Evolutionary conservation across 2,329 filamentous ascomycete genomes (phyloP).

Genomic region (Monilinia vaccinii-corymbosi): DNA sequence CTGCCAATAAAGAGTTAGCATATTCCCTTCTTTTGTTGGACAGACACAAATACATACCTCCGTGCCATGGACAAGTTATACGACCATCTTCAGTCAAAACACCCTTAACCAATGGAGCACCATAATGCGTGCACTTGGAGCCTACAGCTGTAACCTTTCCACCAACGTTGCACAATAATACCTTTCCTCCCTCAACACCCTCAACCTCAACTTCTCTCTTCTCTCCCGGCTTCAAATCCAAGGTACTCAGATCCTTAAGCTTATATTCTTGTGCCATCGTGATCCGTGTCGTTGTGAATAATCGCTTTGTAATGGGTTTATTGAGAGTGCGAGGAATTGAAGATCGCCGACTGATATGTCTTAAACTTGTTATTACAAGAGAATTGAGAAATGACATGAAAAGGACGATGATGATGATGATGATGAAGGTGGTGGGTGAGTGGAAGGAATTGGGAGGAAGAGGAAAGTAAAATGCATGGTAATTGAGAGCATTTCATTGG

Average conservation of each 20-base stretch:
- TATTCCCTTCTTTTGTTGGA: background rate
- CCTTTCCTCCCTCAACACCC: conserved; percentile 75
- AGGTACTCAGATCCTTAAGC: conserved; percentile 67
- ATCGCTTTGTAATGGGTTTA: conserved; percentile 4
- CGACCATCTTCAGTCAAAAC: conserved; percentile 74
- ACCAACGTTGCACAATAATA: conserved; percentile 72
- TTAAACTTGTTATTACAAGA: background rate
- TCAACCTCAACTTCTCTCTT: conserved; percentile 89
- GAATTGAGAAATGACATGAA: conserved; percentile 9
- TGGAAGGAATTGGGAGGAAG: background rate
- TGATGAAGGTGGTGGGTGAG: background rate
- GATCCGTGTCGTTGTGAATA: conserved; percentile 14
- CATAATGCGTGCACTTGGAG: conserved; percentile 83
- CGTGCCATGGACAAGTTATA: conserved; percentile 93
- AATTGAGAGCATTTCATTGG: conserved; percentile 2
- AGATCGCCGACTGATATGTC: conserved; percentile 8
- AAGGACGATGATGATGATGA: background rate
- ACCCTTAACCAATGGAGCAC: conserved; percentile 79
- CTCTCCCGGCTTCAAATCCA: conserved; percentile 68
- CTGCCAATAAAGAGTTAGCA: conserved; percentile 35
- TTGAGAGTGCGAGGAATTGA: conserved; percentile 11
- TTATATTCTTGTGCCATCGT: conserved; percentile 47
- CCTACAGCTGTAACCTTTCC: conserved; percentile 72
- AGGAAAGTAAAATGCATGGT: background rate
- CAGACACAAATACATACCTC: conserved; percentile 46